Evolutionary conservation across 2,329 filamentous ascomycete genomes (phyloP).

Genomic region (Colletotrichum sp.): DNA sequence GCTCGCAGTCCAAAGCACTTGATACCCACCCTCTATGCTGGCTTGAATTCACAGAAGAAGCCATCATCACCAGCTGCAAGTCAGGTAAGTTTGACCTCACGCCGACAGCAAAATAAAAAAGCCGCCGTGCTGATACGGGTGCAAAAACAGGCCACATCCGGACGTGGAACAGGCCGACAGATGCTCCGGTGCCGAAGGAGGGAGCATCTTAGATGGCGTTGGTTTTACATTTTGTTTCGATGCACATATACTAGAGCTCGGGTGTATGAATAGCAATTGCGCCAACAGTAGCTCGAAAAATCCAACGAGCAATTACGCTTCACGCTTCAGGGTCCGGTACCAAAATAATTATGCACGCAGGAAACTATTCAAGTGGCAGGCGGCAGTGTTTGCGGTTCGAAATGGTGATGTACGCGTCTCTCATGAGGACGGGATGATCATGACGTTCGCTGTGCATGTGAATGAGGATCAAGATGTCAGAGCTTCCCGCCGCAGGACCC

Average conservation of each 20-base stretch:
- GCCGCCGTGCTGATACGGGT: neutral
- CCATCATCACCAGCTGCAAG: slow-evolving; percentile 91
- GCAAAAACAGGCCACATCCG: slow-evolving; percentile 68
- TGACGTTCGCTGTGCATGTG: slow-evolving; percentile 16
- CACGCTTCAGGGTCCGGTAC: neutral
- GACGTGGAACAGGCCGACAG: slow-evolving; percentile 71
- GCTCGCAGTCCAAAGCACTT: slow-evolving; percentile 73
- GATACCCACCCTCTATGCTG: slow-evolving; percentile 88
- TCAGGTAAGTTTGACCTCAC: slow-evolving; percentile 68
- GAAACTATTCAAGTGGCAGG: neutral
- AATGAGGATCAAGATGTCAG: slow-evolving; percentile 7
- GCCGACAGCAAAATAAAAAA: neutral
- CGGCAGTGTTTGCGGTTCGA: neutral
- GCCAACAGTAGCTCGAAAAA: neutral
- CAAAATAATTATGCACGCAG: neutral
- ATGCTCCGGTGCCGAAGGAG: slow-evolving; percentile 21
- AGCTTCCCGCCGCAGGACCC: neutral
- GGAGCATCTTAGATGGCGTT: slow-evolving; percentile 8
- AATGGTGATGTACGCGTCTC: neutral
- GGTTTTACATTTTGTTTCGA: neutral
- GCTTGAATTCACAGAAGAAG: slow-evolving; percentile 92
- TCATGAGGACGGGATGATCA: neutral
- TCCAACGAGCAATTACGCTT: neutral
- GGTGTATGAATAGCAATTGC: neutral
- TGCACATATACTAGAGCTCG: neutral